Evolutionary conservation across 805 yeast genomes (phyloP).

Genomic region (Teunomyces stri): DNA sequence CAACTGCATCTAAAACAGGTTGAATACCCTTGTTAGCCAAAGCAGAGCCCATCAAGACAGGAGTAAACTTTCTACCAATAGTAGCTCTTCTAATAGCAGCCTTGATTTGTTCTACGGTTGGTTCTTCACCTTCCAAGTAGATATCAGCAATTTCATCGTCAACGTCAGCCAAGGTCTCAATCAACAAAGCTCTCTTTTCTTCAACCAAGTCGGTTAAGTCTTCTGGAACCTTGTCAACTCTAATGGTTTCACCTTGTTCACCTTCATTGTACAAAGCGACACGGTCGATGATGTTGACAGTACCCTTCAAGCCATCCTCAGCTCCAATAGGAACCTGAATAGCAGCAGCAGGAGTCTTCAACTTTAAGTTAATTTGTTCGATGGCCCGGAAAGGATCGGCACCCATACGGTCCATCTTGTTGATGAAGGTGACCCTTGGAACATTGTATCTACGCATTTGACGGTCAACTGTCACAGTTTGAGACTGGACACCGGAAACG

Average conservation of each 20-base stretch:
- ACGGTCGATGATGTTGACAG: conserved; percentile 85
- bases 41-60: conserved; percentile 99
- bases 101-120: conserved; percentile 78
- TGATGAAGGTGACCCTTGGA: conserved; percentile 93
- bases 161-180: conserved; percentile 95
- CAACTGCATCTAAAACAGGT: conserved; percentile 92
- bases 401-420: conserved; percentile 99
- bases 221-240: conserved; percentile 66
- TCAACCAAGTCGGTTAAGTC: conserved; percentile 79
- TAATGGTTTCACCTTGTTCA: conserved; percentile 77
- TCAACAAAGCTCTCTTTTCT: conserved; percentile 80
- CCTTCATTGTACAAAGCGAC: conserved; percentile 90
- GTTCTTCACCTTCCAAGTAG: conserved; percentile 85
- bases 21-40: conserved; percentile 95
- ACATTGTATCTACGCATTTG: conserved; percentile 98
- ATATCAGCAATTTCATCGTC: conserved; percentile 97
- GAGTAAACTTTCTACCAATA: conserved; percentile 92
- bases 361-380: conserved; percentile 82
- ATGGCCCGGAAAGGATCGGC: conserved; percentile 95
- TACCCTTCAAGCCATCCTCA: conserved; percentile 82
- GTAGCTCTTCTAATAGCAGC: conserved; percentile 92
- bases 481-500: conserved; percentile 97
- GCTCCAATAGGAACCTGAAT: conserved; percentile 97
- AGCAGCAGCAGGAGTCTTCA: conserved; percentile 94
- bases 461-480: conserved; percentile 97